Conservation (phyloP, 148 eudicot genomes). For the Selenicereus undatus region DNA sequence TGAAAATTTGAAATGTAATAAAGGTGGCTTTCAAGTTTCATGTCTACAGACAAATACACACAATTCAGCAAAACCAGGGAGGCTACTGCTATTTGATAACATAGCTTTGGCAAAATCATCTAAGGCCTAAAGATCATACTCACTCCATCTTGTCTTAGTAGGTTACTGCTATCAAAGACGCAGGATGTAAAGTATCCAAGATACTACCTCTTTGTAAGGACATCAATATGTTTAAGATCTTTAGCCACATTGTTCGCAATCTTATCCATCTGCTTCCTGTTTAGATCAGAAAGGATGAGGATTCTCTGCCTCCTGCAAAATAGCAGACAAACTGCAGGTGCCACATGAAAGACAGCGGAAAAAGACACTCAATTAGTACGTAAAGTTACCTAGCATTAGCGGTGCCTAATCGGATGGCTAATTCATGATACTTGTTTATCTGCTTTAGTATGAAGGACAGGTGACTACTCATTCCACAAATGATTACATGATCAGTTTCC, state of each 20-base stretch:
- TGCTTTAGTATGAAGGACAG: slow-evolving; percentile 79
- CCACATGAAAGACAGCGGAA: not conserved
- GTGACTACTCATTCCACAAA: slow-evolving; percentile 92
- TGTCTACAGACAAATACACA: not conserved
- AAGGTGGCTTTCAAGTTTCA: not conserved
- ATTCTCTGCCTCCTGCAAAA: slow-evolving; percentile 77
- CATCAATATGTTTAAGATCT: slow-evolving; percentile 82
- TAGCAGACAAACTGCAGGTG: slow-evolving; percentile 7
- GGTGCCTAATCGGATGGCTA: slow-evolving; percentile 84
- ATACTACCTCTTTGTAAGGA: slow-evolving; percentile 78
- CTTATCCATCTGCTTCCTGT: slow-evolving; percentile 82
- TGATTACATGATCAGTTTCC: slow-evolving; percentile 89
- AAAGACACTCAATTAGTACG: not conserved
- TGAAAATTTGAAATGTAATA: too few species aligned
- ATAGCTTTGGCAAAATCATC: not conserved
- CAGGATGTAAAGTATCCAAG: not conserved
- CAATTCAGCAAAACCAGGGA: not conserved
- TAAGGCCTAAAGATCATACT: not conserved
- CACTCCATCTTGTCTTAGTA: slow-evolving; percentile 2
- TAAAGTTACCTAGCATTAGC: slow-evolving; percentile 70
- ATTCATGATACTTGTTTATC: slow-evolving; percentile 85
- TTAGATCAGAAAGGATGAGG: slow-evolving; percentile 85
- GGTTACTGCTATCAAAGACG: not conserved
- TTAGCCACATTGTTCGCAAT: slow-evolving; percentile 65
- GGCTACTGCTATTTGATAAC: not conserved